Base-by-base conservation (phyloP, 2,329 filamentous ascomycete genomes). In the Fusarium sarcochroum region DNA sequence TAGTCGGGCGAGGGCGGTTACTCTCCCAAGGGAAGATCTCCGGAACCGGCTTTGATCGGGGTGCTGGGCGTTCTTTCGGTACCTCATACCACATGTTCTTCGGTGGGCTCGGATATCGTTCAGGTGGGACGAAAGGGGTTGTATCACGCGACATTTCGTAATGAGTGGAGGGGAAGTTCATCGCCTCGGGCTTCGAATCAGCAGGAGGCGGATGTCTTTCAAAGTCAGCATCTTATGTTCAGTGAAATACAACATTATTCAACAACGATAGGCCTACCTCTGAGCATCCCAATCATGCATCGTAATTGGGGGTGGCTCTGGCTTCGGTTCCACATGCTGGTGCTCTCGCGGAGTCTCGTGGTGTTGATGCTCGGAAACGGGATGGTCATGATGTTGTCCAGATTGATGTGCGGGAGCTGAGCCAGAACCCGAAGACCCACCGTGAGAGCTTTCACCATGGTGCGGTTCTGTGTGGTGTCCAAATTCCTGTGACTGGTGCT, bases 11-110 rank as follows among this genome's bases (percentile, higher is more conserved):
- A 14, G 90, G 85, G 64, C 87, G 87, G 59, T 90, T 82, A 41
- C 80, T 81, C 78, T 99, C 96, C 96, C 96, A 99, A 1, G 96
- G 96, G 78, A 99, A 99, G 48, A 98, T 90, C 5, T 90, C 86
- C 47, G 86, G 85, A 15, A 90, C 87, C 63, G 82, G 86, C 68
- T 89, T 83, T 42, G 85, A 71, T n/a, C 75, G 73, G 23, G 79
- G 82, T 47, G 88, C 85, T 21, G 88, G 88, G 18, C 83, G 83
- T 60, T 87, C 85, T 66, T 85, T 88, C 7, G 94, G 94, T 35
- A 97, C 87, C 73, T 95, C 84, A 76, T 96, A 97, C 86, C 91
- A 96, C 93, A 97, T 94, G 75, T 94, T 87, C 77, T 87, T 91
- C 0, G 94, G 93, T 18, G 93, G 93, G 75, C 93, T 92, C 4